These are phyloP conservation scores for Lactarius psammicola DNA, from an alignment of 768 basidiomycete species.

Conservation along the genomic window DNA sequence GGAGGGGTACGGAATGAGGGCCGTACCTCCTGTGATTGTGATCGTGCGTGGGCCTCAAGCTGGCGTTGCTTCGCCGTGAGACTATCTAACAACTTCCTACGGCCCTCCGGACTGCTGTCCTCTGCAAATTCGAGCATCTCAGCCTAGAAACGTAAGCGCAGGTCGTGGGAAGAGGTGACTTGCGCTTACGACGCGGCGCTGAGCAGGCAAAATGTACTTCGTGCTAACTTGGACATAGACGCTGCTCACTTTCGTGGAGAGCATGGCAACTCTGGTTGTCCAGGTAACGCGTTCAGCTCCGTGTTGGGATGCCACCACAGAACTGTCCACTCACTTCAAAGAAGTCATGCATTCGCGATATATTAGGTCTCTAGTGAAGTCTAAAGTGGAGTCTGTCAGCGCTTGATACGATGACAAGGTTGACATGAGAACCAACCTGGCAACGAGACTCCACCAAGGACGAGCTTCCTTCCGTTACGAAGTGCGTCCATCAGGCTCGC, in stretches of 20 bases:
- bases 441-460: slow-evolving; percentile 3
- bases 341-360: slow-evolving; percentile 8
- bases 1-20: not conserved
- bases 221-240: slow-evolving; percentile 5
- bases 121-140: slow-evolving; percentile 7
- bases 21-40: slow-evolving; percentile 1
- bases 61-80: slow-evolving; percentile 12
- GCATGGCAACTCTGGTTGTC: slow-evolving; percentile 3
- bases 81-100: not conserved
- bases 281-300: not conserved
- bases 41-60: slow-evolving; percentile 1
- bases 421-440: slow-evolving; percentile 6
- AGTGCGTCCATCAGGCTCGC: not conserved
- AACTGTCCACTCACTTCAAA: not conserved
- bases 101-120: slow-evolving; percentile 1
- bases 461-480: not conserved
- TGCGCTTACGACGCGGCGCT: slow-evolving; percentile 2
- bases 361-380: slow-evolving; percentile 3
- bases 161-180: not conserved
- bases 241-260: slow-evolving; percentile 5
- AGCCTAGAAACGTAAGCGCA: not conserved
- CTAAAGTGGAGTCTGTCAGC: not conserved
- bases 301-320: not conserved
- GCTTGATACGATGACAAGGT: not conserved
- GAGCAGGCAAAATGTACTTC: slow-evolving; percentile 1